A percentile compares a stretch with the other conserved stretches of the same genome.
These are phyloP conservation scores for Starmerella ratchasimensis DNA, from an alignment of 805 yeast genomes.

Conservation along the genomic window DNA sequence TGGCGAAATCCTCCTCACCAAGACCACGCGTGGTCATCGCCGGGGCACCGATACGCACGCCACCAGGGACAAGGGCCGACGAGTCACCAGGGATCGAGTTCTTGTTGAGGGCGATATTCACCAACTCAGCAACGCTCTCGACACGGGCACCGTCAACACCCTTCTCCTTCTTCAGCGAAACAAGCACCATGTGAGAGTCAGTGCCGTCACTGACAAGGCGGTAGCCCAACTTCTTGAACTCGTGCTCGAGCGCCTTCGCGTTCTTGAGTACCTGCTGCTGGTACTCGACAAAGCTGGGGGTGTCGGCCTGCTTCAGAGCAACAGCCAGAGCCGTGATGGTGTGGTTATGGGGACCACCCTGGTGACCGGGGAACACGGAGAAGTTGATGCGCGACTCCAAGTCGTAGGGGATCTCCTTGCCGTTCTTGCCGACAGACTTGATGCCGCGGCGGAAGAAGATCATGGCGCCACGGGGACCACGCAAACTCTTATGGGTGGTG, in stretches of 20 bases:
- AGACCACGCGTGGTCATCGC: slow-evolving; percentile 98
- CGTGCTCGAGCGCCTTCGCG: slow-evolving; percentile 69
- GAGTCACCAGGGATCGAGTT: slow-evolving; percentile 97
- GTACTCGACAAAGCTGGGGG: slow-evolving; percentile 82
- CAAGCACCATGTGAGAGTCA: slow-evolving; percentile 91
- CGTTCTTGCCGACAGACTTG: slow-evolving; percentile 69
- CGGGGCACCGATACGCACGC: slow-evolving; percentile 95
- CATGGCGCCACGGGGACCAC: slow-evolving; percentile 99
- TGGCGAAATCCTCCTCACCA: slow-evolving; percentile 70
- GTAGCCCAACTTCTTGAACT: slow-evolving; percentile 60
- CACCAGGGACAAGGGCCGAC: slow-evolving; percentile 92
- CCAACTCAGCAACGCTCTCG: slow-evolving; percentile 85
- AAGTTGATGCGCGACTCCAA: slow-evolving; percentile 92
- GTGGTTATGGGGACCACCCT: slow-evolving; percentile 99
- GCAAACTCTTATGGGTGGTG: slow-evolving; percentile 93
- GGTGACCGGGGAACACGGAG: slow-evolving; percentile 99
- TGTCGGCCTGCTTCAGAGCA: slow-evolving; percentile 84
- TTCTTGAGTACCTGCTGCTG: slow-evolving; percentile 79
- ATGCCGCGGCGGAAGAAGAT: slow-evolving; percentile 96
- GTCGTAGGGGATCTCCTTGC: slow-evolving; percentile 81
- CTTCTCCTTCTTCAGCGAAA: slow-evolving; percentile 65
- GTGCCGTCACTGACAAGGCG: slow-evolving; percentile 87
- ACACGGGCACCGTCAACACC: slow-evolving; percentile 94
- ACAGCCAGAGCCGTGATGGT: slow-evolving; percentile 95
- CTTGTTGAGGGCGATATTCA: slow-evolving; percentile 91